phyloP scores from a whole-genome alignment of 2,329 filamentous ascomycete species.

The Fusarium tanahbumbuense region DNA sequence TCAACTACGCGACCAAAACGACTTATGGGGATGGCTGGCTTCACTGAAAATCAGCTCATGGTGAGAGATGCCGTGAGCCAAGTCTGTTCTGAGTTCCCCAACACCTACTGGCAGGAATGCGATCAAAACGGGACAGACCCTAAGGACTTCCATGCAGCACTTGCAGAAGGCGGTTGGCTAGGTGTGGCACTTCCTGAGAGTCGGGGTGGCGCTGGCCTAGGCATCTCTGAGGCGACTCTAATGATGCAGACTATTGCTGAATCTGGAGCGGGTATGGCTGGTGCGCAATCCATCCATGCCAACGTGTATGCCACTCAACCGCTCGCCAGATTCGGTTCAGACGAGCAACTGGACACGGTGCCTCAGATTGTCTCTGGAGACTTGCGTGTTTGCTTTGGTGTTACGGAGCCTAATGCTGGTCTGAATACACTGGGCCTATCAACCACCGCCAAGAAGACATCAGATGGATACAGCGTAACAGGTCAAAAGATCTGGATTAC shows the following conservation, averaged over 20 bases:
- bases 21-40: constrained; percentile 79
- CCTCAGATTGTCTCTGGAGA: constrained; percentile 78
- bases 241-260: constrained; percentile 88
- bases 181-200: constrained; percentile 82
- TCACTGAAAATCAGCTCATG: constrained; percentile 77
- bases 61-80: constrained; percentile 77
- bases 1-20: constrained; percentile 50
- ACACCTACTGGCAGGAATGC: constrained; percentile 80
- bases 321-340: constrained; percentile 77
- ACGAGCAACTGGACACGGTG: constrained; percentile 71
- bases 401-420: constrained; percentile 84
- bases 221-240: constrained; percentile 84
- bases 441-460: constrained; percentile 68
- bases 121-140: constrained; percentile 79
- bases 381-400: constrained; percentile 81
- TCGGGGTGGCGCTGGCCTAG: constrained; percentile 79
- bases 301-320: constrained; percentile 82
- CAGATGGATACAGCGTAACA: constrained; percentile 72
- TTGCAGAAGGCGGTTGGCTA: constrained; percentile 82
- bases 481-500: constrained; percentile 94
- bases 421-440: constrained; percentile 79
- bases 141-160: constrained; percentile 77
- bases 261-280: constrained; percentile 82
- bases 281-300: constrained; percentile 71
- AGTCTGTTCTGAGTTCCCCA: constrained; percentile 78